Evolutionary conservation across 805 yeast genomes (phyloP).

Genomic region (Kodamaea lidongshanica): DNA sequence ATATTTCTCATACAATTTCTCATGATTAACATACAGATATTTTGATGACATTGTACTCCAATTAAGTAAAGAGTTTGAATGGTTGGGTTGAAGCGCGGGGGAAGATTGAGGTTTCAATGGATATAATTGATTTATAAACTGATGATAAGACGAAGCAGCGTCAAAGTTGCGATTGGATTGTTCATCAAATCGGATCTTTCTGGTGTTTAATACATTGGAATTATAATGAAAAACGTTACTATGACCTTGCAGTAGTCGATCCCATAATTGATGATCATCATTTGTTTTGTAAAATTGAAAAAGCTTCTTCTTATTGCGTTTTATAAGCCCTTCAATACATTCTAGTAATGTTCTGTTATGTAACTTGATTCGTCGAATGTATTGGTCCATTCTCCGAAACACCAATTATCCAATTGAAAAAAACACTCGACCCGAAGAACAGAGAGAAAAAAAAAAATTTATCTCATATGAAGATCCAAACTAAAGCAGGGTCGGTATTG

Average conservation of each 20-base stretch:
- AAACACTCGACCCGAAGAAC: background rate
- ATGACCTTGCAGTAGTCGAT: conserved; percentile 3
- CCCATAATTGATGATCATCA: background rate
- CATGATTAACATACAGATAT: conserved; percentile 20
- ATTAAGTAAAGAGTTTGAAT: conserved; percentile 2
- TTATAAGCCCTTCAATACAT: conserved; percentile 1
- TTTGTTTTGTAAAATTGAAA: background rate
- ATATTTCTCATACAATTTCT: conserved; percentile 20
- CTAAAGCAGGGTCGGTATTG: conserved; percentile 65
- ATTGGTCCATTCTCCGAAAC: too few species aligned
- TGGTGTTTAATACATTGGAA: conserved; percentile 1
- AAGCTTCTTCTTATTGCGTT: background rate
- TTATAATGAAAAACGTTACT: conserved; percentile 4
- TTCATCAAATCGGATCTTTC: conserved; percentile 1
- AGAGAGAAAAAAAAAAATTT: conserved; percentile 4
- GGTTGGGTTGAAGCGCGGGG: conserved; percentile 2
- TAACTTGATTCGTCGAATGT: too few species aligned
- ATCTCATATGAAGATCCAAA: conserved; percentile 53
- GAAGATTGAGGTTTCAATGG: conserved; percentile 10
- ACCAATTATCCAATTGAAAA: background rate
- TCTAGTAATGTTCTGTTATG: too few species aligned
- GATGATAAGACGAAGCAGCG: conserved; percentile 5
- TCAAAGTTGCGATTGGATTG: conserved; percentile 2
- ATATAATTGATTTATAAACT: conserved; percentile 15
- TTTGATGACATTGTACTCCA: conserved; percentile 9